Evolutionary conservation across 225 moss, liverwort and hornwort species (phyloP).

Genomic region (Marchantia paleacea): DNA sequence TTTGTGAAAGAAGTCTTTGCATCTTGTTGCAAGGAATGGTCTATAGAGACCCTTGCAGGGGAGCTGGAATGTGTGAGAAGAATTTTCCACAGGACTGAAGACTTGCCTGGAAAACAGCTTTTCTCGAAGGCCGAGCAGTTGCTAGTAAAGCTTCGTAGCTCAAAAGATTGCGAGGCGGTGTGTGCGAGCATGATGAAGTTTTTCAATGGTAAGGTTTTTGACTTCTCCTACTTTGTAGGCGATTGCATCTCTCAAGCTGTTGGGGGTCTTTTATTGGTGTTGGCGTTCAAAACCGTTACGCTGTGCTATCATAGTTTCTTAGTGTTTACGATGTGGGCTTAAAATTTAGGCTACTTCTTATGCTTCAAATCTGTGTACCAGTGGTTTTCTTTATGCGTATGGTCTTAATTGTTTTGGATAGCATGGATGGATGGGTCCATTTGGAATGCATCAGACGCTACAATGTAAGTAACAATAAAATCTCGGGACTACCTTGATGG

Average conservation of each 20-base stretch:
- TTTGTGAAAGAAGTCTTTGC: slow-evolving; percentile 97
- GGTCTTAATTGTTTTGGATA: too few species aligned
- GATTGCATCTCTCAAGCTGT: not conserved
- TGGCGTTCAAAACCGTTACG: too few species aligned
- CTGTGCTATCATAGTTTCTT: too few species aligned
- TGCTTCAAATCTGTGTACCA: too few species aligned
- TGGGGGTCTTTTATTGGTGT: too few species aligned
- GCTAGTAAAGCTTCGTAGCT: slow-evolving; percentile 66
- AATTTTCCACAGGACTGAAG: slow-evolving; percentile 85
- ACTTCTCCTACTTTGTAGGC: not conserved
- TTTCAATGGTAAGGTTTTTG: slow-evolving; percentile 59
- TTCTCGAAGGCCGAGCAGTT: slow-evolving; percentile 81
- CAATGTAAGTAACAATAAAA: too few species aligned
- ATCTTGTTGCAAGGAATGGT: slow-evolving; percentile 89
- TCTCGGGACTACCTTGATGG: too few species aligned
- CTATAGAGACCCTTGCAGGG: slow-evolving; percentile 64
- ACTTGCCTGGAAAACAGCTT: slow-evolving; percentile 74
- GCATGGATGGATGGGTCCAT: too few species aligned
- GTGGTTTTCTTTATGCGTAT: too few species aligned
- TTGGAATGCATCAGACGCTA: too few species aligned
- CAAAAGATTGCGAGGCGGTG: slow-evolving; percentile 62
- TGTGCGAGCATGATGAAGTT: slow-evolving; percentile 86
- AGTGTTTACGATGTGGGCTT: too few species aligned
- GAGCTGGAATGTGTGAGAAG: slow-evolving; percentile 90
- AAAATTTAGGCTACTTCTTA: too few species aligned